Percentiles rank a stretch among this genome's conserved stretches.
These are phyloP conservation scores for Teratosphaeriaceae sp. DNA, from an alignment of 2,329 filamentous ascomycete genomes.

Conservation along the genomic window DNA sequence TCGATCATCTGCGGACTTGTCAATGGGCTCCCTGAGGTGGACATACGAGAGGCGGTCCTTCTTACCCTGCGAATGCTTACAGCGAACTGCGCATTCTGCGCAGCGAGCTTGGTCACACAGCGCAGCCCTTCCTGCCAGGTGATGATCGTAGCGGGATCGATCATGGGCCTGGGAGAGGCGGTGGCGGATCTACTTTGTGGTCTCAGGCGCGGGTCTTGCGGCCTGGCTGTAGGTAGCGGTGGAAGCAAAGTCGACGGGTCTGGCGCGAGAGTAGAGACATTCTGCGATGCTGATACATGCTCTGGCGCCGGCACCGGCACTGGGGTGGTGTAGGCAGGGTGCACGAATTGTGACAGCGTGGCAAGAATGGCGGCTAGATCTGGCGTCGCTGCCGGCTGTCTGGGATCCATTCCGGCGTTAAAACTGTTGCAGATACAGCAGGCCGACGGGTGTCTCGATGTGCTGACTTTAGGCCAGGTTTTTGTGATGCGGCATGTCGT, in stretches of 20 bases:
- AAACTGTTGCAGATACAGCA: background rate
- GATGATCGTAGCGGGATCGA: conserved; percentile 43
- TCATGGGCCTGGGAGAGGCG: conserved; percentile 21
- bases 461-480: background rate
- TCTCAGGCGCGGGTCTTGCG: conserved; percentile 17
- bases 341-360: conserved; percentile 24
- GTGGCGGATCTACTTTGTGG: conserved; percentile 18
- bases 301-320: background rate
- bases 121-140: conserved; percentile 43
- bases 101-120: conserved; percentile 41
- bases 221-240: background rate
- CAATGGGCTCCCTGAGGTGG: conserved; percentile 15
- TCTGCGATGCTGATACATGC: background rate
- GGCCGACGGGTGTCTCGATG: background rate
- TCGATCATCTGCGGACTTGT: conserved; percentile 47
- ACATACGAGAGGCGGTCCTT: conserved; percentile 3
- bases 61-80: conserved; percentile 34
- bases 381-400: conserved; percentile 10
- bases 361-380: conserved; percentile 30
- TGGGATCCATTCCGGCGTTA: no score
- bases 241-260: background rate
- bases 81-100: conserved; percentile 38
- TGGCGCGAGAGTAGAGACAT: background rate
- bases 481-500: no score
- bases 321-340: conserved; percentile 5